These are phyloP conservation scores for Vitis cinerea DNA, from an alignment of 164 flowering plant species.

Conservation along the genomic window DNA sequence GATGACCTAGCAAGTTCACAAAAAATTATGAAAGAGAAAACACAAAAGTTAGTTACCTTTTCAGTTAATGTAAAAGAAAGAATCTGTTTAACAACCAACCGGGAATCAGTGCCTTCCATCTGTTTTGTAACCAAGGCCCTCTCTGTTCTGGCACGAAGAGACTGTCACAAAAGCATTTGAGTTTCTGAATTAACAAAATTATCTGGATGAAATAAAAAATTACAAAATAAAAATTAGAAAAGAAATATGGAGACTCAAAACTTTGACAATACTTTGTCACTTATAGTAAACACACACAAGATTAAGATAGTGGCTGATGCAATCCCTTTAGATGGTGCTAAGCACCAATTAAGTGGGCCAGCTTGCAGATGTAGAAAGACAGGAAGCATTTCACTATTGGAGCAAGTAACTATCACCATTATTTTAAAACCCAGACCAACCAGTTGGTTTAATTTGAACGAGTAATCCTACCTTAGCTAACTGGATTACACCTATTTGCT, in stretches of 20 bases:
- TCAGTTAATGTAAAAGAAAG: constrained; percentile 73
- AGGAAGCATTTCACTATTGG: neutral
- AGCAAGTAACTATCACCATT: neutral
- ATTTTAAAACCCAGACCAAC: neutral
- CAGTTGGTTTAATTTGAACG: neutral
- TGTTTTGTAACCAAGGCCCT: constrained; percentile 31
- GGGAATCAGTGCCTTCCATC: constrained; percentile 40
- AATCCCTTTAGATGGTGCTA: neutral
- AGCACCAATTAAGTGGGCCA: neutral
- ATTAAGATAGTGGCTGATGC: neutral
- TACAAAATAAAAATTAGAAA: neutral
- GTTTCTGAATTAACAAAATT: constrained; percentile 4
- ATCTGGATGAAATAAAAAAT: neutral
- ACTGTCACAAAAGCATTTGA: constrained; percentile 39
- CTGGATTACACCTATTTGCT: too few species aligned
- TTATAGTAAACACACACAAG: neutral
- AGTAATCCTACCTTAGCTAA: neutral
- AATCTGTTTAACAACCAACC: constrained; percentile 50
- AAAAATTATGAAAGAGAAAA: constrained; percentile 2
- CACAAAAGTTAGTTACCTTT: constrained; percentile 52
- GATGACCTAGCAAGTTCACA: neutral
- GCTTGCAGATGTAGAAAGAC: neutral
- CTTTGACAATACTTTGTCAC: too few species aligned
- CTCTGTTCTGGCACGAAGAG: constrained; percentile 74
- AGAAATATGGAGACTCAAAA: neutral